These are phyloP conservation scores for Boletellus sp. DNA, from an alignment of 768 basidiomycete species.

Conservation along the genomic window DNA sequence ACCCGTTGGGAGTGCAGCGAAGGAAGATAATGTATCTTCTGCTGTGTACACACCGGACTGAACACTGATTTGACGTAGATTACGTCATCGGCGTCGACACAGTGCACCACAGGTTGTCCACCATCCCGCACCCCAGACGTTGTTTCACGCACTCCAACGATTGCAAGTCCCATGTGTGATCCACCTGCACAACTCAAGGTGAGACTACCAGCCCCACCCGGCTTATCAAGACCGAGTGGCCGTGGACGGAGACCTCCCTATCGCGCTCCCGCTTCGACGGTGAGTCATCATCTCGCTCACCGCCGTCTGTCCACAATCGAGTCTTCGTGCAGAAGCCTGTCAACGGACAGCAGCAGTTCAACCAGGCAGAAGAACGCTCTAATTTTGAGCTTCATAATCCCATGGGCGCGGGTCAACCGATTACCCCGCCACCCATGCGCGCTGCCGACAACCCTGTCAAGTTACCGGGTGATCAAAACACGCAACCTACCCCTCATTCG, in stretches of 20 bases:
- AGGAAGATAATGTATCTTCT: slow-evolving; percentile 3
- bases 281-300: background rate
- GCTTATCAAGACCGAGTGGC: background rate
- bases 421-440: slow-evolving; percentile 7
- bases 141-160: background rate
- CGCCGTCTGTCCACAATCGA: background rate
- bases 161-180: background rate
- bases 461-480: background rate
- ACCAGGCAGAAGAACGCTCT: background rate
- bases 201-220: background rate
- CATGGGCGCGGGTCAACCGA: background rate
- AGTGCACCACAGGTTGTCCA: background rate
- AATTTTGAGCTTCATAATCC: slow-evolving; percentile 6
- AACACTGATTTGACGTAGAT: slow-evolving; percentile 4
- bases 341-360: background rate
- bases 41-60: background rate
- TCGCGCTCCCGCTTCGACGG: background rate
- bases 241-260: background rate
- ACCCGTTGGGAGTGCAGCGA: background rate
- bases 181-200: background rate
- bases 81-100: slow-evolving; percentile 2
- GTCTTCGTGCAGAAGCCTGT: slow-evolving; percentile 3
- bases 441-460: slow-evolving; percentile 5
- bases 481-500: slow-evolving; percentile 5
- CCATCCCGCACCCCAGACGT: background rate